Conservation (phyloP, 257 asterid species). For the Rhazya stricta region DNA sequence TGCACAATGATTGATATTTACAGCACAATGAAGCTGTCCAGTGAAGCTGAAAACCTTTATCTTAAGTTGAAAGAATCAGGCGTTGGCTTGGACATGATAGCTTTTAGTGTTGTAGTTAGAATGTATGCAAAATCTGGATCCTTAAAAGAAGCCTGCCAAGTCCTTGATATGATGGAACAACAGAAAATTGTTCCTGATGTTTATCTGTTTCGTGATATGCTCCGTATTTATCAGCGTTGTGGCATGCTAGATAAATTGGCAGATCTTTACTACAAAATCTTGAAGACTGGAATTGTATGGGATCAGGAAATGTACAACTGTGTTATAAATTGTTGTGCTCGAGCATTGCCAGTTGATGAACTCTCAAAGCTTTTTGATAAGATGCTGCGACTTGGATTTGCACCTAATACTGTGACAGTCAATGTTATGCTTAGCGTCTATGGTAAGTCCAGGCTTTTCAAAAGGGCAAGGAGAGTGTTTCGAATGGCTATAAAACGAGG, state of each 20-base stretch:
- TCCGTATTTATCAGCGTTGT: conserved; percentile 63
- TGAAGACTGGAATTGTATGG: conserved; percentile 58
- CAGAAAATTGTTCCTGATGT: conserved; percentile 72
- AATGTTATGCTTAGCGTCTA: conserved; percentile 77
- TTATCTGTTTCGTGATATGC: conserved; percentile 84
- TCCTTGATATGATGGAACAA: conserved; percentile 52
- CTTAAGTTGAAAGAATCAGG: conserved; percentile 43
- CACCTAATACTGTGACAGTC: conserved; percentile 60
- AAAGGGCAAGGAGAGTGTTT: conserved; percentile 59
- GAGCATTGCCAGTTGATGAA: conserved; percentile 84
- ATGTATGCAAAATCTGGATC: conserved; percentile 73
- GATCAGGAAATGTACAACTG: conserved; percentile 93
- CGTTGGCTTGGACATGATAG: conserved; percentile 61
- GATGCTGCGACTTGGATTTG: conserved; percentile 68
- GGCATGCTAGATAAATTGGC: conserved; percentile 54
- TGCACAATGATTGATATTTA: conserved; percentile 86
- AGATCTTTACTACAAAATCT: conserved; percentile 55
- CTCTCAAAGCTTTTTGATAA: conserved; percentile 75
- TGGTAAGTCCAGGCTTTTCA: conserved; percentile 71
- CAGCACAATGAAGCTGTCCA: conserved; percentile 45
- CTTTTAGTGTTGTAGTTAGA: conserved; percentile 63
- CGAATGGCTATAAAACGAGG: conserved; percentile 71
- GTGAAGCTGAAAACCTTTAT: conserved; percentile 65
- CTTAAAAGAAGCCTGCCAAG: conserved; percentile 54
- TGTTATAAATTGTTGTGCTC: conserved; percentile 79